Evolutionary conservation across 257 asterid genomes (phyloP).

Genomic region (Marsdenia floribunda): DNA sequence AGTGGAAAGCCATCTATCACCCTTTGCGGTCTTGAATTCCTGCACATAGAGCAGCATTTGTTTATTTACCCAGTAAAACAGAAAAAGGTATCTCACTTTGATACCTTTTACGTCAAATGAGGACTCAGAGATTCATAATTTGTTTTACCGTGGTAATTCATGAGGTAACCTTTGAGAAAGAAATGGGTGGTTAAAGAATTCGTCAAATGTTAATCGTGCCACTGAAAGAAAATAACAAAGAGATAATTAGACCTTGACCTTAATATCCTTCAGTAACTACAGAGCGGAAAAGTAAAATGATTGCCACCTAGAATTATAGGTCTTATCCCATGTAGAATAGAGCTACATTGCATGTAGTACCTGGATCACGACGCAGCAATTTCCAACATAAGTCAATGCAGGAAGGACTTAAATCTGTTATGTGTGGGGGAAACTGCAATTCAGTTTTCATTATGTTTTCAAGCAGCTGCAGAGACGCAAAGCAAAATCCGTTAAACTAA

Average conservation of each 20-base stretch:
- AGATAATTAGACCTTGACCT: neutral
- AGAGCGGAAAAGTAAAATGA: neutral
- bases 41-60: slow-evolving; percentile 25
- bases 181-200: slow-evolving; percentile 85
- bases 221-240: slow-evolving; percentile 36
- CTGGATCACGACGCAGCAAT: slow-evolving; percentile 76
- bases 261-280: slow-evolving; percentile 5
- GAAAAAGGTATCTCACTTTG: neutral
- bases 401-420: slow-evolving; percentile 48
- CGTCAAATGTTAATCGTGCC: slow-evolving; percentile 87
- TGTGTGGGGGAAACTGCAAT: slow-evolving; percentile 70
- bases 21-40: slow-evolving; percentile 46
- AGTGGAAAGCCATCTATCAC: slow-evolving; percentile 39
- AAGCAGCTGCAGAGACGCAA: slow-evolving; percentile 53
- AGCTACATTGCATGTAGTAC: slow-evolving; percentile 27
- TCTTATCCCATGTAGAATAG: neutral
- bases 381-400: slow-evolving; percentile 75
- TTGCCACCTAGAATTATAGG: neutral
- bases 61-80: slow-evolving; percentile 3
- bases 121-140: slow-evolving; percentile 15
- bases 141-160: slow-evolving; percentile 45
- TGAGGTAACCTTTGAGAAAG: slow-evolving; percentile 55
- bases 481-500: slow-evolving; percentile 12
- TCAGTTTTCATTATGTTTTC: slow-evolving; percentile 72
- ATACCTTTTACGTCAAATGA: slow-evolving; percentile 11